phyloP scores from a whole-genome alignment of 1,284 basidiomycete genomes.

The Meira nashicola region DNA sequence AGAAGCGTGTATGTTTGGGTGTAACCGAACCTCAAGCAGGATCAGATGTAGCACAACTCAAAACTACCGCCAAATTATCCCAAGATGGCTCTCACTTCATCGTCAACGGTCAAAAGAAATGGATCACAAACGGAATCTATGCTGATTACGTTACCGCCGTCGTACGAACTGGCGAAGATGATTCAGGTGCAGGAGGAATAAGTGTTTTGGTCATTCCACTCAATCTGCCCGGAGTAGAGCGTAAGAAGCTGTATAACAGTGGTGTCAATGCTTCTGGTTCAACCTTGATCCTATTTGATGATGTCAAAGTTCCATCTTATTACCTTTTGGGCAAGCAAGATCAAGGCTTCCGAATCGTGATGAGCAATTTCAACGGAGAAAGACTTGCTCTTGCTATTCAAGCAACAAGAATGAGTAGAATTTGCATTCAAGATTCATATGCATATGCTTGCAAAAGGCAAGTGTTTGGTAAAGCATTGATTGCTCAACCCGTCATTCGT shows the following conservation, averaged over 20 bases:
- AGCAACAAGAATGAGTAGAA: slow-evolving; percentile 12
- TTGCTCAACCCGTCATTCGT: slow-evolving; percentile 14
- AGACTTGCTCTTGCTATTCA: slow-evolving; percentile 11
- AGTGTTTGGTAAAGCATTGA: slow-evolving; percentile 15
- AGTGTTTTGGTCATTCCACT: slow-evolving; percentile 11
- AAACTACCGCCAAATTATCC: slow-evolving; percentile 16
- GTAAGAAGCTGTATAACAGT: slow-evolving; percentile 10
- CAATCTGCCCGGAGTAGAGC: slow-evolving; percentile 10
- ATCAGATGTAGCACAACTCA: slow-evolving; percentile 18
- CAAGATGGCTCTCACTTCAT: slow-evolving; percentile 8
- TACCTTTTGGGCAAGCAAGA: slow-evolving; percentile 16
- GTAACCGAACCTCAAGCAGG: slow-evolving; percentile 13
- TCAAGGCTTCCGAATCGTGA: slow-evolving; percentile 17
- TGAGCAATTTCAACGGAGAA: slow-evolving; percentile 19
- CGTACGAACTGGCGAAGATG: slow-evolving; percentile 22
- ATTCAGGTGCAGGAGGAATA: slow-evolving; percentile 13
- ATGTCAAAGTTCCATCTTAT: slow-evolving; percentile 7
- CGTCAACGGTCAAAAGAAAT: slow-evolving; percentile 17
- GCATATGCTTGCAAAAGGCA: slow-evolving; percentile 14
- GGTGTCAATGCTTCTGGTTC: slow-evolving; percentile 10
- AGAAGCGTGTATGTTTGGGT: slow-evolving; percentile 8
- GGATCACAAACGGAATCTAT: slow-evolving; percentile 18
- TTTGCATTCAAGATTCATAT: slow-evolving; percentile 14
- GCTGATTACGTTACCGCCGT: slow-evolving; percentile 34
- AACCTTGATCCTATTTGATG: slow-evolving; percentile 2